Evolutionary conservation across 2,329 filamentous ascomycete species (phyloP).

Genomic region (Diaporthe ampelina): DNA sequence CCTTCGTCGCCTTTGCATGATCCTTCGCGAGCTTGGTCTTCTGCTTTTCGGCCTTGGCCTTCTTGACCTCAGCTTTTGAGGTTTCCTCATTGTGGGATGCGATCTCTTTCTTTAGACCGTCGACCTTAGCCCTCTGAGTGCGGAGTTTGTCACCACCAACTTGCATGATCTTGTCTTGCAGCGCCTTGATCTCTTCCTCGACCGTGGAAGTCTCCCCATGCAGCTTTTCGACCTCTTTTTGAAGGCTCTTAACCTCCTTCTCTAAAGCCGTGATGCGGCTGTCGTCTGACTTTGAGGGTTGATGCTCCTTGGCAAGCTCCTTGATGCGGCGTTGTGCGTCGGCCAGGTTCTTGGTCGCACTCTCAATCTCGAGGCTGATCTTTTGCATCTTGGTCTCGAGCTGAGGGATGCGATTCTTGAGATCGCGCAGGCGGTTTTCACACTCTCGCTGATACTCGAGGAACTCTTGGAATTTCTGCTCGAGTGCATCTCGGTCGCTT

Average conservation of each 20-base stretch:
- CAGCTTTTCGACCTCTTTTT: conserved; percentile 84
- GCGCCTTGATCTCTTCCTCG: conserved; percentile 90
- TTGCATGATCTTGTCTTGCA: conserved; percentile 99
- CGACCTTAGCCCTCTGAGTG: conserved; percentile 90
- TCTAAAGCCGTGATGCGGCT: conserved; percentile 79
- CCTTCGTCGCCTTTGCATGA: conserved; percentile 81
- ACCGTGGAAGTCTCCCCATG: conserved; percentile 88
- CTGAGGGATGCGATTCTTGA: conserved; percentile 84
- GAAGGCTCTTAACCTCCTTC: conserved; percentile 81
- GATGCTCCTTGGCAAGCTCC: conserved; percentile 85
- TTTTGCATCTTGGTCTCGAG: conserved; percentile 95
- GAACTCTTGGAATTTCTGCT: conserved; percentile 86
- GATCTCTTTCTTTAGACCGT: conserved; percentile 89
- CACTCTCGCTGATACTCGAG: conserved; percentile 87
- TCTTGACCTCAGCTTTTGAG: conserved; percentile 87
- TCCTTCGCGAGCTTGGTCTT: conserved; percentile 89
- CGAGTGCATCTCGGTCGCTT: conserved; percentile 85
- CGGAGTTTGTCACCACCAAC: conserved; percentile 94
- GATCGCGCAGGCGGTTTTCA: conserved; percentile 78
- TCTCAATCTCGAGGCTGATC: conserved; percentile 88
- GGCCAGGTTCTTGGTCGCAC: conserved; percentile 83
- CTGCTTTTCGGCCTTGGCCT: conserved; percentile 94
- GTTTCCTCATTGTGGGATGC: conserved; percentile 83
- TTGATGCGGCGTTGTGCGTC: conserved; percentile 89
- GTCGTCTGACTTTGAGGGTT: conserved; percentile 85